Evolutionary conservation across 495 filamentous ascomycete genomes (phyloP), one percentile per base, ranked within the genome.

Genomic region (Parathielavia appendiculata): DNA sequence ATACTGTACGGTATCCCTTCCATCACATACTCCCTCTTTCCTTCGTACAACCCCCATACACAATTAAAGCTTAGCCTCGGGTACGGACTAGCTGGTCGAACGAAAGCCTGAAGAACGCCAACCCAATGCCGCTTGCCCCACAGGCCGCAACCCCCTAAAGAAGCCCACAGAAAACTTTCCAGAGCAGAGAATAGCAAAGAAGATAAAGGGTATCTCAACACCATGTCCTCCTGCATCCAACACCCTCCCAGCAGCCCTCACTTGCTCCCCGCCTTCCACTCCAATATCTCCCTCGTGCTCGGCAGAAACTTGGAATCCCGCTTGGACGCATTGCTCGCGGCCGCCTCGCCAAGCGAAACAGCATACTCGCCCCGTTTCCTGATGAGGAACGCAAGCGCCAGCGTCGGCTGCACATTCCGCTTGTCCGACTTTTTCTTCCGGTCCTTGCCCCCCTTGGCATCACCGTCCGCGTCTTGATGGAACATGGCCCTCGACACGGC

Each of bases 241-340:
- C 40, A 30, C 26, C 26, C 11, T 40, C 39, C 16, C 16, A 16
- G 13, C 35, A 13, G 14, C 2, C 12, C 35, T 44, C 20, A 55
- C 22, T 40, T 12, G 4, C n/a, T 54, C 46, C 13, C 12, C 6
- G 60, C 63, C 62, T 63, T 71, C 68, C 68, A 71, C 58, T 64
- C 64, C 68, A 69, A 52, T 6, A 71, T 69, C 62, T 71, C 68
- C 64, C 51, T 62, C 13, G 67, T 69, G 10, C 50, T 67, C 13
- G 68, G 68, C 60, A 69, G 50, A 12, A 69, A 71, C 45, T 58
- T 55, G 2, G 58, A 55, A 1, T 53, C 63, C 39, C 55, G 55
- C 61, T 50, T 59, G 0, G 22, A 19, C 20, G 44, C 46, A 10
- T 34, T 22, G 11, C 26, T 56, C 40, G 22, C 14, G 9, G 38